phyloP scores from a whole-genome alignment of 129 eudicot species.

The Helichrysum umbraculigerum region DNA sequence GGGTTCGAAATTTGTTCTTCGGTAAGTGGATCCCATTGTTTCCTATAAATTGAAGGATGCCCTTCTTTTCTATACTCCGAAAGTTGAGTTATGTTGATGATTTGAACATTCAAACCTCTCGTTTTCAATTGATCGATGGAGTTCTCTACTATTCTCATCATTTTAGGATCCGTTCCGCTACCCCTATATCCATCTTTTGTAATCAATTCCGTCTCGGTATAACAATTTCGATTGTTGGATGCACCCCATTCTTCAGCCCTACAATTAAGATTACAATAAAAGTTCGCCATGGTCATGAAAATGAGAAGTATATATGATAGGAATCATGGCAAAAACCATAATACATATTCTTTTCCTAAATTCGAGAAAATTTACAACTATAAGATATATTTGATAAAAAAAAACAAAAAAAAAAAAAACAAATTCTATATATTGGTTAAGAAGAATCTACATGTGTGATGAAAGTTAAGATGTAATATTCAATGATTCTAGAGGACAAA shows the following conservation, averaged over 20 bases:
- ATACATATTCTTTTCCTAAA: background rate
- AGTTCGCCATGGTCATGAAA: constrained; percentile 4
- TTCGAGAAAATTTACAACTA: no score
- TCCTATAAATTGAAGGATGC: constrained; percentile 72
- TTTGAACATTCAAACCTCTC: constrained; percentile 55
- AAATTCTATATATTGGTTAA: no score
- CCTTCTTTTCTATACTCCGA: constrained; percentile 89
- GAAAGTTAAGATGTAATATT: no score
- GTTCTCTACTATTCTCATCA: constrained; percentile 64
- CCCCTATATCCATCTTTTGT: constrained; percentile 56
- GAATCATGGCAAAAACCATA: background rate
- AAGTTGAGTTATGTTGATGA: constrained; percentile 81
- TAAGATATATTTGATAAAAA: no score
- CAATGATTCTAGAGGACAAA: no score
- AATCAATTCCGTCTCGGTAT: constrained; percentile 56
- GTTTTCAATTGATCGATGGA: constrained; percentile 38
- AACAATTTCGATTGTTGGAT: constrained; percentile 48
- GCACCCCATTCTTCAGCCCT: constrained; percentile 87
- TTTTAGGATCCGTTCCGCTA: constrained; percentile 59
- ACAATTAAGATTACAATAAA: background rate
- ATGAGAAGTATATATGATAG: background rate
- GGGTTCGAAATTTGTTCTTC: constrained; percentile 57
- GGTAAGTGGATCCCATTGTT: constrained; percentile 71
- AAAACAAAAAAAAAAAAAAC: no score
- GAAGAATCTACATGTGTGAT: no score